Evolutionary conservation across 2,329 filamentous ascomycete genomes (phyloP), one percentile per base, ranked within the genome.

Genomic region (Cordyceps javanica): DNA sequence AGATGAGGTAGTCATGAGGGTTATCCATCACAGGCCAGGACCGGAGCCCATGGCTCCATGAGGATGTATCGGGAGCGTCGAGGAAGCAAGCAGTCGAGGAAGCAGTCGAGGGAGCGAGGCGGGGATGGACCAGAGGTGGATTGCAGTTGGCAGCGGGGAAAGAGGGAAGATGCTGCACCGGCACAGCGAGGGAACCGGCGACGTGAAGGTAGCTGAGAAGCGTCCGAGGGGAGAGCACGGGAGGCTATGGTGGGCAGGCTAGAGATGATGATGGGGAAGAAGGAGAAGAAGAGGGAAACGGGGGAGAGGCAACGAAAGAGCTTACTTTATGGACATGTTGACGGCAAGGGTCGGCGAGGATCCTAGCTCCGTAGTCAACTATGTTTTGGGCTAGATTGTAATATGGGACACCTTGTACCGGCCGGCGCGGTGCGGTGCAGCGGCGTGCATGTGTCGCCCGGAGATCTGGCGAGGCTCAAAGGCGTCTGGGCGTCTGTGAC

Each of bases 311-410:
- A 23, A 41, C 39, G 19, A 50, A 28, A 41, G 41, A 52, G 74
- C 75, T 75, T 74, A 80, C 77, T 80, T 80, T 77, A 80, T 79
- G 69, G 77, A 80, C 77, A 80, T 80, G 69, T 68, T 75, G 66
- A 67, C 64, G 60, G 67, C 68, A 65, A 69, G 66, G 68, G 70
- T 69, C 45, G 46, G 45, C 45, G 53, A 59, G 34, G 52, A 69
- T 68, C 69, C 68, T 66, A 67, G 68, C 64, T 68, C 62, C 61
- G 34, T 61, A 57, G 59, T 59, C 60, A 60, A 60, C 61, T 65
- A 54, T 60, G 52, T 57, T 58, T 58, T 48, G 50, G 41, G 49
- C 56, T 53, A 58, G 50, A 49, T 54, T 58, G 42, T 48, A 36
- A 48, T 48, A 58, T 48, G 49, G 55, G 32, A 53, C 49, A 58